These are phyloP conservation scores for Tylopilus rubrobrunneus DNA, from an alignment of 768 basidiomycete species.

Conservation along the genomic window DNA sequence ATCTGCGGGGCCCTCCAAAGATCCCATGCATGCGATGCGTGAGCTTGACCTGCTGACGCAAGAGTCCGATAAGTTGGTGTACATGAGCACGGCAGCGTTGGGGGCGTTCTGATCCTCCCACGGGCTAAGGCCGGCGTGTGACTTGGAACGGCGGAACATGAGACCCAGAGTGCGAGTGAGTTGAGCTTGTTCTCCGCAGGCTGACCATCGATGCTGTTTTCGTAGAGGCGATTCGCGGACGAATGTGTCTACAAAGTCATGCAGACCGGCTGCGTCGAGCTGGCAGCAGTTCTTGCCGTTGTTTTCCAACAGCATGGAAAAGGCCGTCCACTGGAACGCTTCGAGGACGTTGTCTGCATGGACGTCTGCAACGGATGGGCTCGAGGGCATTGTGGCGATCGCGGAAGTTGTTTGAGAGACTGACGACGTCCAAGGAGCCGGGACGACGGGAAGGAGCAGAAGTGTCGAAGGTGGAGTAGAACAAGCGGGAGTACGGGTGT, in stretches of 20 bases:
- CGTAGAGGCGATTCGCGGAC: constrained; percentile 47
- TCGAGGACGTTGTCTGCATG: constrained; percentile 29
- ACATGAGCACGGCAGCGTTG: no score
- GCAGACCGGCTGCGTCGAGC: constrained; percentile 50
- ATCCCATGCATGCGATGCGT: no score
- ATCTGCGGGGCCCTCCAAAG: no score
- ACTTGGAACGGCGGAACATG: no score
- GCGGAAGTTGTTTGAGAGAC: constrained; percentile 38
- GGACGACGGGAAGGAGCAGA: constrained; percentile 52
- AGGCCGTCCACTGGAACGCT: constrained; percentile 44
- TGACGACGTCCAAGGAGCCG: constrained; percentile 34
- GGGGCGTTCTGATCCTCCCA: no score
- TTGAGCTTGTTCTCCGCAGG: constrained; percentile 48
- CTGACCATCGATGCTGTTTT: constrained; percentile 46
- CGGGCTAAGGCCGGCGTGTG: no score
- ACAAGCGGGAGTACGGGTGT: constrained; percentile 52
- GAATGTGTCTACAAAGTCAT: constrained; percentile 42
- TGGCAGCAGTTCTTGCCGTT: constrained; percentile 62
- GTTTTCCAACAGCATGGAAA: constrained; percentile 60
- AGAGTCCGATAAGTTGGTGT: no score
- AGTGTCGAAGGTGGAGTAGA: constrained; percentile 52
- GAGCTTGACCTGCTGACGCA: no score
- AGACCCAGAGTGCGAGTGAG: constrained; percentile 58
- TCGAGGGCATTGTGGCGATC: constrained; percentile 33
- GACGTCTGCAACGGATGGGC: constrained; percentile 29